Evolutionary conservation across 129 eudicot species (phyloP), one percentile per base, ranked within the genome.

Genomic region (Chrysanthemum seticuspe): DNA sequence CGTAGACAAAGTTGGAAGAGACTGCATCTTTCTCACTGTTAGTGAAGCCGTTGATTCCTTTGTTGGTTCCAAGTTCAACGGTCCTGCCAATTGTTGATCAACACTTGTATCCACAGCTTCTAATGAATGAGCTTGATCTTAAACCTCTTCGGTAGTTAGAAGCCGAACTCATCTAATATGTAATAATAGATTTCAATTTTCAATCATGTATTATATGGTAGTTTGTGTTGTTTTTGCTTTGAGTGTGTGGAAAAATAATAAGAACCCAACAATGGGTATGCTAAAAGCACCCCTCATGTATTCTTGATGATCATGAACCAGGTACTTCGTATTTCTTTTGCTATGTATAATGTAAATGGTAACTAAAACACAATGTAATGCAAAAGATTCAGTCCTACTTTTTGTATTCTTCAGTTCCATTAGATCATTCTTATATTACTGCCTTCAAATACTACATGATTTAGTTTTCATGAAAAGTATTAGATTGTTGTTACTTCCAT

Each of bases 41-140:
- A 79, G 63, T 68, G 89, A 85, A 85, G 89, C 89, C 29, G 80
- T 82, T 65, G 86, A 82, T 82, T 84, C 80, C 71, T 82, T 78
- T 69, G 68, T 75, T 72, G 71, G 78, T 53, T 78, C 82, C 55
- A 72, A 72, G 73, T 65, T 78, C 78, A 72, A 62, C 2, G 73
- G 62, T 16, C 82, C 73, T 56, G 45, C 55, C 16, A 78, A 47
- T 45, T 72, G 67, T 56, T 78, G 74, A 78, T 65, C 68, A 48
- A 44, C 1, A 19, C 49, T 48, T 64, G 8, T 63, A 21, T 51
- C 50, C 58, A 23, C 0, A 2, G 61, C 72, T 78, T 63, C 62
- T 53, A 16, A 11, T 34, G 56, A 60, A 16, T 8, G 50, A 62
- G 67, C 52, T 70, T 63, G 76, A 78, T 52, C 40, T 21, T 70